phyloP scores from a whole-genome alignment of 1,284 basidiomycete species.

The Ganoderma boninense region DNA sequence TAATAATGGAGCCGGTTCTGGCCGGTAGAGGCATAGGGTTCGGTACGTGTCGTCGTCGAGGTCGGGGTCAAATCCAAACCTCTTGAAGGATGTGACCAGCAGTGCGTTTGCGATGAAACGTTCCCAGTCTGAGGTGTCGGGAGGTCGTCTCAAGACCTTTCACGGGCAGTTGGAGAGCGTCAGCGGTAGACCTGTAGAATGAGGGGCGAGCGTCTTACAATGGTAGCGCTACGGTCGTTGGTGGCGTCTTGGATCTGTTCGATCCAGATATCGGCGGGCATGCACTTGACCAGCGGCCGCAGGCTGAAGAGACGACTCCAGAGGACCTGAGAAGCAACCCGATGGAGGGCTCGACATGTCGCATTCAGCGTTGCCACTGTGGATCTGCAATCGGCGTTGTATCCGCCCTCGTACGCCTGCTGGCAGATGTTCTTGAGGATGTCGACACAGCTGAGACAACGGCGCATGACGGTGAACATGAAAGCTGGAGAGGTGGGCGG shows the following conservation, averaged over 20 bases:
- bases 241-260: constrained; percentile 16
- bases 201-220: constrained; percentile 21
- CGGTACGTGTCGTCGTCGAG: constrained; percentile 32
- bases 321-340: constrained; percentile 26
- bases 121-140: constrained; percentile 25
- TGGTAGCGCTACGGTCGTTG: constrained; percentile 16
- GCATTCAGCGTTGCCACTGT: constrained; percentile 22
- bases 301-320: constrained; percentile 31
- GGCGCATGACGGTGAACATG: constrained; percentile 17
- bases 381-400: constrained; percentile 27
- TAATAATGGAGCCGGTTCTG: constrained; percentile 15
- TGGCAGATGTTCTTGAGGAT: constrained; percentile 29
- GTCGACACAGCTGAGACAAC: constrained; percentile 17
- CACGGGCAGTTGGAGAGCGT: neutral
- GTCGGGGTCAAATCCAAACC: constrained; percentile 27
- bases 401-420: constrained; percentile 31
- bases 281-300: constrained; percentile 28
- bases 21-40: constrained; percentile 28
- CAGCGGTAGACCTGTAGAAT: constrained; percentile 1
- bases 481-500: neutral
- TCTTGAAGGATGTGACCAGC: constrained; percentile 29
- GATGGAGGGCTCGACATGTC: constrained; percentile 24
- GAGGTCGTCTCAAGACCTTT: constrained; percentile 28
- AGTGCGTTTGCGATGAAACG: constrained; percentile 24
- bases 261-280: constrained; percentile 29